Evolutionary conservation across 2,329 filamentous ascomycete genomes (phyloP).

Genomic region (Colletotrichum melonis): DNA sequence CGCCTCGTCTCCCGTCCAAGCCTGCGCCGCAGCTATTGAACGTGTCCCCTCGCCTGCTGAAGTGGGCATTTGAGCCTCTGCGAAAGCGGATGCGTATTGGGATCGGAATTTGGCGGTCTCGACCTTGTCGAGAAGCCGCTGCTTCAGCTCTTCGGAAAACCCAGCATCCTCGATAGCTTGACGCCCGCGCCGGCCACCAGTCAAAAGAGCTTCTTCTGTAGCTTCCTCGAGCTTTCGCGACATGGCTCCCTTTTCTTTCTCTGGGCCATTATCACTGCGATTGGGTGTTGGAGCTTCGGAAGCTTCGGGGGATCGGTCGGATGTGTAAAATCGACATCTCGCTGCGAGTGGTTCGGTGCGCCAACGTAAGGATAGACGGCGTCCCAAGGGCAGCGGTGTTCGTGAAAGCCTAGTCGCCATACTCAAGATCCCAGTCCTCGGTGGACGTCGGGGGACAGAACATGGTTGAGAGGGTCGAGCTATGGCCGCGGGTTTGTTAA

Average conservation of each 20-base stretch:
- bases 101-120: conserved; percentile 65
- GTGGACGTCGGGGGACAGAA: background rate
- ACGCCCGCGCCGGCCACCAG: conserved; percentile 68
- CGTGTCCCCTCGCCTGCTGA: conserved; percentile 76
- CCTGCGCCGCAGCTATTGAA: conserved; percentile 72
- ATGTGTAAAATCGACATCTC: conserved; percentile 16
- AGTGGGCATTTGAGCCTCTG: conserved; percentile 59
- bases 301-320: conserved; percentile 22
- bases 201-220: conserved; percentile 71
- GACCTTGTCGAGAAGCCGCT: conserved; percentile 66
- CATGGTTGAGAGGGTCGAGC: background rate
- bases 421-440: conserved; percentile 2
- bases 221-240: conserved; percentile 69
- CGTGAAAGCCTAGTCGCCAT: conserved; percentile 27
- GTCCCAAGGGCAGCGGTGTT: conserved; percentile 2
- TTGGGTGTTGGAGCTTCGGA: background rate
- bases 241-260: conserved; percentile 55
- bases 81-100: conserved; percentile 60
- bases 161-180: conserved; percentile 71
- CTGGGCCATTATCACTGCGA: background rate
- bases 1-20: conserved; percentile 84
- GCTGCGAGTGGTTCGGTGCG: background rate
- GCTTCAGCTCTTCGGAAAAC: conserved; percentile 73
- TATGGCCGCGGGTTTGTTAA: background rate
- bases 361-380: background rate